Base-by-base conservation (phyloP, 257 asterid genomes). In the Fraxinus americana region DNA sequence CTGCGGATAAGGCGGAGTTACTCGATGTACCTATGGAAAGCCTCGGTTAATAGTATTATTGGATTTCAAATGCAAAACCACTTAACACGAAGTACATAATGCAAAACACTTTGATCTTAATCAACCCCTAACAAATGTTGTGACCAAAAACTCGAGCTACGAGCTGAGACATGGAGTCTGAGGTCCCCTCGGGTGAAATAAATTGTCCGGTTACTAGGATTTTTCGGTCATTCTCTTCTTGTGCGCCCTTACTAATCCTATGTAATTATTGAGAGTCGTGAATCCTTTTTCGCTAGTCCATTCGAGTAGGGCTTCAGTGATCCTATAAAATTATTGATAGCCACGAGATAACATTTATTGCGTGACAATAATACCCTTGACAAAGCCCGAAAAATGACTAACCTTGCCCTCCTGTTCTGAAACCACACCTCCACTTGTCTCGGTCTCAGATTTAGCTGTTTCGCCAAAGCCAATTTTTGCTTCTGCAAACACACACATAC, bases 351-450 rank as follows among this genome's bases (percentile, higher is more conserved):
- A 39, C 17, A 59, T 61, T 68, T 32, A 6, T 16, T 2, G 3
- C 0, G 38, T 81, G 77, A 80, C 94, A 72, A 71, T 72, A 87
- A 69, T 75, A 8, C 82, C 96, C 89, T 79, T 69, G 34, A 25
- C 4, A 19, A 0, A 0, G 4, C 8, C 7, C 7, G 23, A 5
- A 3, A 75, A 83, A 74, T 81, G 54, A 80, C 96, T 61, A 29
- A 96, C 99, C 99, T 92, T 75, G 99, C 99, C 92, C 98, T 92
- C 74, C 98, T 84, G 86, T 96, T 96, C 86, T 96, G 98, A 77
- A 96, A 93, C 99, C 99, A 96, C 61, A 96, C 99, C 88, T 96
- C 98, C 78, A 96, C 99, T 77, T 96, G 99, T 73, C 99, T 88
- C 3, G 97, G 89, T 92, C 91, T 85, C 52, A 96, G 94, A 80